A percentile compares a stretch with the other conserved stretches of the same genome.
Evolutionary conservation across 1,284 basidiomycete species (phyloP).

Genomic region (Phlebopus sp.): DNA sequence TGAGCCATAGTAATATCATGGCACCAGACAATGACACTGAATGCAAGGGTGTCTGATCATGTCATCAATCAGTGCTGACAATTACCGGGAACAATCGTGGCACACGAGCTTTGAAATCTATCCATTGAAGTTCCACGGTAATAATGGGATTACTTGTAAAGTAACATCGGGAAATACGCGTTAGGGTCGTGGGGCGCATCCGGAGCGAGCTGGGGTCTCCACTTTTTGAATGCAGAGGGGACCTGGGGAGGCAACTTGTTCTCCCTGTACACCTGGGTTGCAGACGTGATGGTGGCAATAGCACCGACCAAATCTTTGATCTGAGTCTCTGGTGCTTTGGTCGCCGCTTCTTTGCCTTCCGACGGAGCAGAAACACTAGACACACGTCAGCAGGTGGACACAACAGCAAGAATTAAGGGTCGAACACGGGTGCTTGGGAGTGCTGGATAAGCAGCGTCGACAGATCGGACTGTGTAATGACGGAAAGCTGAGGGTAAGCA

Average conservation of each 20-base stretch:
- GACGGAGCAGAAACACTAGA: slow-evolving; percentile 57
- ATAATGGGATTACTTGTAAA: slow-evolving; percentile 60
- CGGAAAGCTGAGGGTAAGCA: slow-evolving; percentile 84
- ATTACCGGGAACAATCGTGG: no score
- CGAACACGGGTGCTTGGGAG: slow-evolving; percentile 64
- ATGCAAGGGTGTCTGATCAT: no score
- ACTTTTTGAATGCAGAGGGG: slow-evolving; percentile 62
- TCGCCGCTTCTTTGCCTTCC: slow-evolving; percentile 48
- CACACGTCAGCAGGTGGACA: slow-evolving; percentile 10
- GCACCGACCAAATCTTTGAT: slow-evolving; percentile 69
- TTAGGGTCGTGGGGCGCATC: slow-evolving; percentile 75
- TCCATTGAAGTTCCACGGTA: slow-evolving; percentile 8
- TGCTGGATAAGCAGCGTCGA: slow-evolving; percentile 82
- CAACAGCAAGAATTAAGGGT: slow-evolving; percentile 14
- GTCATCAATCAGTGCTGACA: no score
- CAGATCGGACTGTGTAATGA: slow-evolving; percentile 78
- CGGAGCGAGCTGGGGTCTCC: slow-evolving; percentile 64
- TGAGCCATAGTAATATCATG: no score
- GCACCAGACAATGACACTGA: no score
- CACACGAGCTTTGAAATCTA: slow-evolving; percentile 10
- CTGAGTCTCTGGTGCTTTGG: slow-evolving; percentile 38
- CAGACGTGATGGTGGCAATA: slow-evolving; percentile 61
- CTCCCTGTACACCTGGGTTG: slow-evolving; percentile 61
- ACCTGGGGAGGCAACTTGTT: slow-evolving; percentile 71
- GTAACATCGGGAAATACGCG: slow-evolving; percentile 82